A percentile compares a stretch with the other conserved stretches of the same genome.
phyloP scores from a whole-genome alignment of 768 basidiomycete species.

The Phylloporus sp. region DNA sequence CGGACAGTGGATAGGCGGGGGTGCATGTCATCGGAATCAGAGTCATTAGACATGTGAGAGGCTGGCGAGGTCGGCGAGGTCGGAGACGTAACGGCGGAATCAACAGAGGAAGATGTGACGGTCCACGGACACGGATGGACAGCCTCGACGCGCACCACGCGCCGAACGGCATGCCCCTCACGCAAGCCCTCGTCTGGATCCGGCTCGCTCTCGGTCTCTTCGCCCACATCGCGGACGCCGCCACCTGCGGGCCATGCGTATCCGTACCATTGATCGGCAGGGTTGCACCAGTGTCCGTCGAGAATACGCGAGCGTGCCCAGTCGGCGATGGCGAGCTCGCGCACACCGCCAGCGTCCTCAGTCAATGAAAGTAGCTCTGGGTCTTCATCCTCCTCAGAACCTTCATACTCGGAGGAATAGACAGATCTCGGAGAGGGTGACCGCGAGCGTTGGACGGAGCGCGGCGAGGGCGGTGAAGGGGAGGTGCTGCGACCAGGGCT shows the following conservation, averaged over 20 bases:
- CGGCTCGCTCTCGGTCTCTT: slow-evolving; percentile 28
- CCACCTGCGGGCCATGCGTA: slow-evolving; percentile 37
- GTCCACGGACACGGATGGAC: slow-evolving; percentile 65
- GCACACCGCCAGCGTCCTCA: slow-evolving; percentile 43
- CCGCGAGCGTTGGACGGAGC: slow-evolving; percentile 25
- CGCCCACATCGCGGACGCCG: slow-evolving; percentile 26
- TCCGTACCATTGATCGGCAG: slow-evolving; percentile 64
- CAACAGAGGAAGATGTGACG: slow-evolving; percentile 13
- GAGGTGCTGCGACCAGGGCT: slow-evolving; percentile 25
- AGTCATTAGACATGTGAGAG: slow-evolving; percentile 9
- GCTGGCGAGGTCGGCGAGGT: slow-evolving; percentile 22
- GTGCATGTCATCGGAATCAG: slow-evolving; percentile 33
- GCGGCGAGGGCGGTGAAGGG: slow-evolving; percentile 24
- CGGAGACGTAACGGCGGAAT: slow-evolving; percentile 7
- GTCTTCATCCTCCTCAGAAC: slow-evolving; percentile 41
- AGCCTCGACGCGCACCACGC: slow-evolving; percentile 21
- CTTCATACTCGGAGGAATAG: slow-evolving; percentile 33
- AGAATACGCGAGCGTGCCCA: slow-evolving; percentile 69
- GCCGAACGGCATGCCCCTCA: slow-evolving; percentile 16
- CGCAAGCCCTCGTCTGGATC: slow-evolving; percentile 21
- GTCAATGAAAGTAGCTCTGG: slow-evolving; percentile 40
- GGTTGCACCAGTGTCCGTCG: slow-evolving; percentile 73
- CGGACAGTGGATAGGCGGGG: slow-evolving; percentile 45
- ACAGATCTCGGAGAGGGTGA: slow-evolving; percentile 28
- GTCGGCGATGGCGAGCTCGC: slow-evolving; percentile 58